Percentiles rank a stretch among this genome's conserved stretches.
These are phyloP conservation scores for Wickerhamiella parazyma DNA, from an alignment of 805 yeast genomes.

Conservation along the genomic window DNA sequence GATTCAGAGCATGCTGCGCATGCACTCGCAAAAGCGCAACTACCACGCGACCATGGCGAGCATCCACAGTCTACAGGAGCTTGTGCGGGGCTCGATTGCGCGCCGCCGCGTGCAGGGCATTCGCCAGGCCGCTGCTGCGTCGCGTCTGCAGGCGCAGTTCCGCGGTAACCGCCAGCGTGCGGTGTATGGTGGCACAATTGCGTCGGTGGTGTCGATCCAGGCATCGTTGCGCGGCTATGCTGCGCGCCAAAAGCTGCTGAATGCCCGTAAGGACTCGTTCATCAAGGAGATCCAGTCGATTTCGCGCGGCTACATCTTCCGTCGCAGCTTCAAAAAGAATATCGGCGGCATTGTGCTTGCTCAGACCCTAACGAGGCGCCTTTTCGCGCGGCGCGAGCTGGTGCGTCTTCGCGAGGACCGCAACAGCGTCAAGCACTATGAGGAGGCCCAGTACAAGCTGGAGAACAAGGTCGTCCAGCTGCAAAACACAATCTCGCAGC, in stretches of 20 bases:
- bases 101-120: constrained; percentile 41
- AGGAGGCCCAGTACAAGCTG: constrained; percentile 82
- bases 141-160: constrained; percentile 52
- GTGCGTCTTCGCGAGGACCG: constrained; percentile 67
- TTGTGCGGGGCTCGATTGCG: constrained; percentile 47
- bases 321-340: constrained; percentile 35
- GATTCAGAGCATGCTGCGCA: constrained; percentile 74
- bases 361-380: constrained; percentile 69
- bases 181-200: constrained; percentile 37
- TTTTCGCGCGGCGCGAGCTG: constrained; percentile 54
- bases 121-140: constrained; percentile 47
- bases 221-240: constrained; percentile 36
- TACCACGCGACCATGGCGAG: constrained; percentile 44
- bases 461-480: constrained; percentile 97
- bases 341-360: constrained; percentile 49
- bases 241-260: constrained; percentile 39
- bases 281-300: constrained; percentile 61
- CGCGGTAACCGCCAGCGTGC: constrained; percentile 33
- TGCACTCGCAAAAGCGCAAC: constrained; percentile 45
- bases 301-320: constrained; percentile 55
- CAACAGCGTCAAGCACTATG: constrained; percentile 74
- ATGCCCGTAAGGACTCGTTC: constrained; percentile 43
- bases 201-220: constrained; percentile 46
- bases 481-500: constrained; percentile 68
- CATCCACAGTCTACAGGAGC: constrained; percentile 43